Conservation (phyloP, 2,329 filamentous ascomycete genomes). For the Ophiosphaerella herpotricha region DNA sequence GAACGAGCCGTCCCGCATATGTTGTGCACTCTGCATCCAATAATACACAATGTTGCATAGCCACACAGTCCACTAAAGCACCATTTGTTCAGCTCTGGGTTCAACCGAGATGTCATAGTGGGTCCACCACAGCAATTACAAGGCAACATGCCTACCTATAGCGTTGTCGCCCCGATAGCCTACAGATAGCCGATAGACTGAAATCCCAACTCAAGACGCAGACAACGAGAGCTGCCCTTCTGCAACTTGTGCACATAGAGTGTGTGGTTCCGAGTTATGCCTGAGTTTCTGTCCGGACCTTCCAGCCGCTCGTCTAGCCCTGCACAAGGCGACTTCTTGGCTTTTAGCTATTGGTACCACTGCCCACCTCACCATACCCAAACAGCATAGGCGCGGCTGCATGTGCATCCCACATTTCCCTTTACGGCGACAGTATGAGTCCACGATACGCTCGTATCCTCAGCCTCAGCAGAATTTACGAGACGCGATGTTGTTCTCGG, state of each 20-base stretch:
- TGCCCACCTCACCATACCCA: conserved; percentile 11
- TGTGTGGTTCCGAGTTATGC: not conserved
- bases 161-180: too few species aligned
- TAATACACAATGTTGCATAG: too few species aligned
- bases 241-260: not conserved
- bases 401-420: conserved; percentile 23
- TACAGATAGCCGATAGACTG: too few species aligned
- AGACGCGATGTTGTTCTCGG: conserved; percentile 12
- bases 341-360: conserved; percentile 7
- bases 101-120: too few species aligned
- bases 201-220: too few species aligned
- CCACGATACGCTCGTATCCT: conserved; percentile 25
- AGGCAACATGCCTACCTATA: too few species aligned
- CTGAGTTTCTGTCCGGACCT: not conserved
- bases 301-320: conserved; percentile 17
- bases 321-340: conserved; percentile 9
- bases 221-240: too few species aligned
- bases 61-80: not conserved
- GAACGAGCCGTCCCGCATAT: too few species aligned
- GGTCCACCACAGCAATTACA: too few species aligned
- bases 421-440: conserved; percentile 15
- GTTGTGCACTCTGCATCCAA: too few species aligned
- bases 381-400: conserved; percentile 17
- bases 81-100: not conserved
- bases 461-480: conserved; percentile 18